Conservation (phyloP, 148 eudicot genomes). For the Oxyria digyna region DNA sequence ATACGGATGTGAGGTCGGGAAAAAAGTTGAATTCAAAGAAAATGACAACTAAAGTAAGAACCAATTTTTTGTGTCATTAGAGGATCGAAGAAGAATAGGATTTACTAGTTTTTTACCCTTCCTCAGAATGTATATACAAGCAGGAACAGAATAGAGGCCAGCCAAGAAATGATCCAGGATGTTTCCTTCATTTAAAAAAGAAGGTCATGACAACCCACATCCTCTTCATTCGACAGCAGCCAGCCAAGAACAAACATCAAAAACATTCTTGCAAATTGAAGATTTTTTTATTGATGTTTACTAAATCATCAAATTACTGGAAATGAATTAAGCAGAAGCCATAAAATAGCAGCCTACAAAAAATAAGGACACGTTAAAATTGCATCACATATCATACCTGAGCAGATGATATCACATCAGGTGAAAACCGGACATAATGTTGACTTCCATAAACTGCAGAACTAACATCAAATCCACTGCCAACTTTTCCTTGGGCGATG, state of each 20-base stretch:
- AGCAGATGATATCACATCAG: slow-evolving; percentile 82
- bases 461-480: slow-evolving; percentile 97
- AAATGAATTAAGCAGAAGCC: not conserved
- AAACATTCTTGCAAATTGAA: not conserved
- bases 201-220: too few species aligned
- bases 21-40: not conserved
- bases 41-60: not conserved
- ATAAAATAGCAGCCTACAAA: not conserved
- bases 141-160: not conserved
- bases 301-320: not conserved
- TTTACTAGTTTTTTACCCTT: not conserved
- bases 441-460: slow-evolving; percentile 99
- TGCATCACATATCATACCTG: slow-evolving; percentile 38
- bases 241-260: not conserved
- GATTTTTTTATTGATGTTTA: not conserved
- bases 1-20: too few species aligned
- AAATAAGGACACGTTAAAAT: not conserved
- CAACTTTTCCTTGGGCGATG: slow-evolving; percentile 98
- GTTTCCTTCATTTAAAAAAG: not conserved
- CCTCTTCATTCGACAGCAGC: not conserved
- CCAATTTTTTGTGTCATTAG: too few species aligned
- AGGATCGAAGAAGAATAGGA: not conserved
- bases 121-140: not conserved
- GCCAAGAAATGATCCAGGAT: not conserved
- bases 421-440: slow-evolving; percentile 93